phyloP scores from a whole-genome alignment of 1,139 yeast species.

The Candida sanyaensis region DNA sequence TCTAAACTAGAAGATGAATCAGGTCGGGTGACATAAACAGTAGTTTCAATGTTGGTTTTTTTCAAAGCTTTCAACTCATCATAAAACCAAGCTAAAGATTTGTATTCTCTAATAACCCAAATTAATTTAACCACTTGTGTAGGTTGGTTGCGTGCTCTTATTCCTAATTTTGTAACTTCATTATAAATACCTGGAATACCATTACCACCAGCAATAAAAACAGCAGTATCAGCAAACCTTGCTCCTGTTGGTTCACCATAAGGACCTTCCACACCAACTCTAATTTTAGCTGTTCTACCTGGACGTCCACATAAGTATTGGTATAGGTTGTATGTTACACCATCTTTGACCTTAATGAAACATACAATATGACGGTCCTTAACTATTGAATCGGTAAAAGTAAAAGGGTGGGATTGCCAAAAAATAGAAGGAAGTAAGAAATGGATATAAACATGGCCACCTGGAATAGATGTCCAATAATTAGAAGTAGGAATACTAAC shows the following conservation, averaged over 20 bases:
- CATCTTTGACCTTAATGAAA: conserved; percentile 39
- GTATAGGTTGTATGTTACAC: conserved; percentile 35
- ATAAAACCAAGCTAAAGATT: conserved; percentile 33
- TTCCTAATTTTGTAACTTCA: conserved; percentile 30
- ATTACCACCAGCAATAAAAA: conserved; percentile 47
- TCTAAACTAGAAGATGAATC: conserved; percentile 25
- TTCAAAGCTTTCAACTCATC: conserved; percentile 29
- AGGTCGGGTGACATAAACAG: conserved; percentile 38
- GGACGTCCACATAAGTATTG: conserved; percentile 31
- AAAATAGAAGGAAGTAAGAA: conserved; percentile 39
- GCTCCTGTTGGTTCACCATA: conserved; percentile 37
- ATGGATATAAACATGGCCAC: conserved; percentile 54
- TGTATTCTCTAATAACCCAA: conserved; percentile 37
- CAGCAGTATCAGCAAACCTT: conserved; percentile 31
- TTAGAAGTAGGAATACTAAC: conserved; percentile 42
- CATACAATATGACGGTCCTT: conserved; percentile 21
- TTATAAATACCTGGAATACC: conserved; percentile 47
- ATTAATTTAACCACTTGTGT: conserved; percentile 27
- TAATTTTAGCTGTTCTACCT: conserved; percentile 25
- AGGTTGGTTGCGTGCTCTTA: conserved; percentile 13
- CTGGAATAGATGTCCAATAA: conserved; percentile 45
- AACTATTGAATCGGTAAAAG: conserved; percentile 25
- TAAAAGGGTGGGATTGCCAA: conserved; percentile 45
- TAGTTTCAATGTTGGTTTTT: conserved; percentile 24
- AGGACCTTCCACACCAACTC: conserved; percentile 45